Evolutionary conservation across 495 filamentous ascomycete species (phyloP).

Genomic region (Neurospora discreta): DNA sequence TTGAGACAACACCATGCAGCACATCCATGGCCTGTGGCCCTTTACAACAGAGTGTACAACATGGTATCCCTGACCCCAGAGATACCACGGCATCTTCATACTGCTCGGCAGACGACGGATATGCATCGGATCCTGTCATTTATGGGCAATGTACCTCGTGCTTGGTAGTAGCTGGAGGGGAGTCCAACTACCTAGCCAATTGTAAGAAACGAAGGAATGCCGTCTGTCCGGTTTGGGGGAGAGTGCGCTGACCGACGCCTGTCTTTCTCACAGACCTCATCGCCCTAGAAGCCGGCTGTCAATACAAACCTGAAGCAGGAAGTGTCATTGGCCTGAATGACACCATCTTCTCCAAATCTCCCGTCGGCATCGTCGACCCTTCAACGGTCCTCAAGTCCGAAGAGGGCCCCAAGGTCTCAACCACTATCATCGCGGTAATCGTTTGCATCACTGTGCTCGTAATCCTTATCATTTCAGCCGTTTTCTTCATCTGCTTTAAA

Average conservation of each 20-base stretch:
- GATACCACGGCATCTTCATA: constrained; percentile 26
- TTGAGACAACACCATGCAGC: constrained; percentile 29
- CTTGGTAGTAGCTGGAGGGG: constrained; percentile 23
- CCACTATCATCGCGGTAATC: constrained; percentile 30
- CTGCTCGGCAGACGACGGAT: constrained; percentile 22
- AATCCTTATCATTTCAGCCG: constrained; percentile 19
- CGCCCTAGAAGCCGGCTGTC: constrained; percentile 38
- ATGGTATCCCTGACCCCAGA: constrained; percentile 21
- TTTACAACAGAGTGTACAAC: constrained; percentile 19
- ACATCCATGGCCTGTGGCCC: constrained; percentile 31
- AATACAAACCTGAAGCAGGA: constrained; percentile 33
- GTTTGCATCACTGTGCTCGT: constrained; percentile 23
- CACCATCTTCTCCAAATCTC: constrained; percentile 31
- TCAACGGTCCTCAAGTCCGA: constrained; percentile 3
- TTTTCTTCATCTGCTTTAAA: constrained; percentile 27
- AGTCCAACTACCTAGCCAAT: constrained; percentile 29
- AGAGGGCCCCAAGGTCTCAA: constrained; percentile 8
- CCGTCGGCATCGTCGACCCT: constrained; percentile 33
- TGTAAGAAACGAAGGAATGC: constrained; percentile 13
- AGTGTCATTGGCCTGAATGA: constrained; percentile 32
- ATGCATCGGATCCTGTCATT: constrained; percentile 11
- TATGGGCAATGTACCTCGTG: constrained; percentile 28
- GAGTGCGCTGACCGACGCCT: neutral
- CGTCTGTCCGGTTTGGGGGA: too few relatives aligned
- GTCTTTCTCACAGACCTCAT: constrained; percentile 22